A percentile compares a stretch with the other conserved stretches of the same genome.
Evolutionary conservation across 805 yeast species (phyloP).

Genomic region (Saccharomyces mikatae): DNA sequence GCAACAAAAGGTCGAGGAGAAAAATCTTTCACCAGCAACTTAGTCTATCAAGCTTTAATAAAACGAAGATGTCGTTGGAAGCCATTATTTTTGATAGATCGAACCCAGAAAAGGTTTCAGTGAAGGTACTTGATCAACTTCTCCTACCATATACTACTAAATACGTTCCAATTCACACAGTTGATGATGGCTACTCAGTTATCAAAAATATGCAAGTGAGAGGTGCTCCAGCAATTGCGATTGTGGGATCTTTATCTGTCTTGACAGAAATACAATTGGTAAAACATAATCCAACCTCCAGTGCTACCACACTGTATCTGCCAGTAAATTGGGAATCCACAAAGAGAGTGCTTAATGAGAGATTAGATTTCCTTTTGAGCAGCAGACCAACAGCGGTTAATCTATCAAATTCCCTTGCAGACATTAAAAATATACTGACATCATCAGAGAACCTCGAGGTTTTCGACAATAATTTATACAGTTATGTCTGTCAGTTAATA

Average conservation of each 20-base stretch:
- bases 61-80: conserved; percentile 36
- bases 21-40: not conserved
- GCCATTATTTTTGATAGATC: conserved; percentile 59
- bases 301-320: conserved; percentile 25
- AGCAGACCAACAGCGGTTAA: conserved; percentile 97
- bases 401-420: conserved; percentile 56
- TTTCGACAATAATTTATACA: conserved; percentile 28
- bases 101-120: conserved; percentile 28
- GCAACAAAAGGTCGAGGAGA: not conserved
- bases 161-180: conserved; percentile 52
- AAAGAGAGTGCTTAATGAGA: conserved; percentile 33
- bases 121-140: conserved; percentile 73
- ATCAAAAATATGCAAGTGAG: conserved; percentile 88
- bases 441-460: conserved; percentile 20
- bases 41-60: not conserved
- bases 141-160: conserved; percentile 70
- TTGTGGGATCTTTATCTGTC: conserved; percentile 80
- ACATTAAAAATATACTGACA: conserved; percentile 29
- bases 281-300: conserved; percentile 18
- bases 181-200: conserved; percentile 74
- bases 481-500: conserved; percentile 48
- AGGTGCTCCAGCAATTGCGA: conserved; percentile 98
- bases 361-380: conserved; percentile 58
- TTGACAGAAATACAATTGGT: conserved; percentile 55
- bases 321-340: conserved; percentile 24